These are phyloP conservation scores for Glycyrrhiza uralensis DNA, from an alignment of 306 rosid species.

Conservation along the genomic window DNA sequence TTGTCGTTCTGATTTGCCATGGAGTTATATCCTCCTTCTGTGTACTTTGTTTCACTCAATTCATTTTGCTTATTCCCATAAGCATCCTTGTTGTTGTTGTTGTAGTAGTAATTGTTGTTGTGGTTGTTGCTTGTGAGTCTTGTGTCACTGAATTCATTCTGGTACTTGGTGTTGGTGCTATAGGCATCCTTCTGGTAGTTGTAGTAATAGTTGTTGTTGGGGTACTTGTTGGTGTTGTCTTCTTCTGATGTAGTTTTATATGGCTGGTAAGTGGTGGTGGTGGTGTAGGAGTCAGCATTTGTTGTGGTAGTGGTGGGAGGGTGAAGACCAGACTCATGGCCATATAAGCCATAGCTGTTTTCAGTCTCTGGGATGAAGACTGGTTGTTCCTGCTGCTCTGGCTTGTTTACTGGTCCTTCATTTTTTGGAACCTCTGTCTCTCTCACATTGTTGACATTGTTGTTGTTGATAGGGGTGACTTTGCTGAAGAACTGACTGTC, in stretches of 20 bases:
- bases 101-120: constrained; percentile 8
- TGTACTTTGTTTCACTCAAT: constrained; percentile 22
- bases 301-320: constrained; percentile 47
- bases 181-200: constrained; percentile 27
- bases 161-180: constrained; percentile 5
- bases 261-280: constrained; percentile 23
- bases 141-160: constrained; percentile 21
- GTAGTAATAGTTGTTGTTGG: constrained; percentile 28
- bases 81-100: constrained; percentile 29
- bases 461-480: constrained; percentile 42
- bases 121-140: neutral
- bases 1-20: constrained; percentile 33
- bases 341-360: constrained; percentile 76
- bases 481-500: constrained; percentile 92
- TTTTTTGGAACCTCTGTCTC: constrained; percentile 37
- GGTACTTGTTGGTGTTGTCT: neutral
- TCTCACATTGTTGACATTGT: constrained; percentile 28
- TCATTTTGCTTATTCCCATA: constrained; percentile 24
- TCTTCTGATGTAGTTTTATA: constrained; percentile 43
- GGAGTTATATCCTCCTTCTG: constrained; percentile 40
- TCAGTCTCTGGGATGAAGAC: constrained; percentile 58
- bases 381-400: constrained; percentile 55
- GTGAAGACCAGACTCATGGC: constrained; percentile 65
- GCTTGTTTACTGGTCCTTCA: constrained; percentile 31
- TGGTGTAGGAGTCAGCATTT: constrained; percentile 8